Base-by-base conservation (phyloP, 108 stramenopile species). In the Conticribra guillardii region DNA sequence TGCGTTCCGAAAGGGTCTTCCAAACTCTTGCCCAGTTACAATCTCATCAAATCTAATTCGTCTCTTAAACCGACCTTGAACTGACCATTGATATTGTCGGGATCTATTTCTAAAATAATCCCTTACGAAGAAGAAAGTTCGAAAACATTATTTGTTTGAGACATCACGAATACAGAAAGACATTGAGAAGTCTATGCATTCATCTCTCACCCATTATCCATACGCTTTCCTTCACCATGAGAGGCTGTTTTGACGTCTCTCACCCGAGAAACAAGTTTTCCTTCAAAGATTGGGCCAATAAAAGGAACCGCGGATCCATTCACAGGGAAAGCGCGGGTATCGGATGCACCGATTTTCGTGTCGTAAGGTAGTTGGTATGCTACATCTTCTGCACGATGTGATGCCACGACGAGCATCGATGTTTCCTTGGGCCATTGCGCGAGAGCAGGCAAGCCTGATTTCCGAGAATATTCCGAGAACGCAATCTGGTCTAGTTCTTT, bases 11-110 rank as follows among this genome's bases (percentile, higher is more conserved):
- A 82, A 82, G 0, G 81, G 76, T 15, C 81, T 34, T 9, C 56
- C 64, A 57, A 82, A 77, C 17, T 81, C 80, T 81, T 82, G 81
- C 2, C 81, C 81, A n/a, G 81, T 82, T 5, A 78, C 66, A 53
- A 82, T 41, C 21, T 78, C 29, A 49, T 82, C 81, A 31, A 77
- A 82, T 41, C 76, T 30, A 28, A 60, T 61, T 52, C 81, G 52
- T 11, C 48, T 21, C 37, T 60, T 66, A 49, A 82, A 82, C 16
- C 71, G 26, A 21, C 81, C 81, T 63, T 82, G 81, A 11, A 82
- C 76, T 5, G 56, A 64, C 81, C 81, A 78, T 34, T 72, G 54
- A 34, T 72, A 82, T 45, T 77, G 70, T 2, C 81, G 29, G 14
- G 81, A 82, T 54, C 71, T 34, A 22, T 68, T 61, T 2, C 47